phyloP scores from a whole-genome alignment of 768 basidiomycete genomes.

The Boletus reticuloceps region DNA sequence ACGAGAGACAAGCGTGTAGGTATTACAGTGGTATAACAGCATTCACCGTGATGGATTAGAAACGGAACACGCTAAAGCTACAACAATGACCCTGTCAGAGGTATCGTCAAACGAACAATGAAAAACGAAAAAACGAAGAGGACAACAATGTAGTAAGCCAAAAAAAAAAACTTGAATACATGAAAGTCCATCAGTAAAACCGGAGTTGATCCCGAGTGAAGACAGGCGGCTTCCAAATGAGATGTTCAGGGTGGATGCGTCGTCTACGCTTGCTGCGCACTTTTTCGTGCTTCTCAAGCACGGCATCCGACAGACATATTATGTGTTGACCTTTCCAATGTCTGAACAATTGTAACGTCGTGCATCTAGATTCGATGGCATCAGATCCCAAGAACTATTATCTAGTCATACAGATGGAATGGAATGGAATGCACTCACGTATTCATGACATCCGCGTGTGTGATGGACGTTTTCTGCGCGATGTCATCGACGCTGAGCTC shows the following conservation, averaged over 20 bases:
- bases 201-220: constrained; percentile 88
- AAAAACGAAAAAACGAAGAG: not conserved
- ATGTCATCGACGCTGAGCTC: constrained; percentile 96
- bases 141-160: not conserved
- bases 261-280: constrained; percentile 72
- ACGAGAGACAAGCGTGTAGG: constrained; percentile 9
- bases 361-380: constrained; percentile 58
- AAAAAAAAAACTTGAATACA: not conserved
- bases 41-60: constrained; percentile 8
- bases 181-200: constrained; percentile 40
- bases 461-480: constrained; percentile 92
- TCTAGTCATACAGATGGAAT: not conserved
- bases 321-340: constrained; percentile 95
- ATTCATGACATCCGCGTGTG: constrained; percentile 95
- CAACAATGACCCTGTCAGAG: constrained; percentile 15
- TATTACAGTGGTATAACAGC: constrained; percentile 16
- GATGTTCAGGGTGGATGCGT: constrained; percentile 72
- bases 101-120: constrained; percentile 4
- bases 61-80: constrained; percentile 23
- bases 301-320: constrained; percentile 86
- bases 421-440: constrained; percentile 63
- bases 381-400: constrained; percentile 2
- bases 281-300: constrained; percentile 90
- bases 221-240: constrained; percentile 95
- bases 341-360: constrained; percentile 91